Evolutionary conservation across 306 rosid species (phyloP).

Genomic region (Trifolium repens): DNA sequence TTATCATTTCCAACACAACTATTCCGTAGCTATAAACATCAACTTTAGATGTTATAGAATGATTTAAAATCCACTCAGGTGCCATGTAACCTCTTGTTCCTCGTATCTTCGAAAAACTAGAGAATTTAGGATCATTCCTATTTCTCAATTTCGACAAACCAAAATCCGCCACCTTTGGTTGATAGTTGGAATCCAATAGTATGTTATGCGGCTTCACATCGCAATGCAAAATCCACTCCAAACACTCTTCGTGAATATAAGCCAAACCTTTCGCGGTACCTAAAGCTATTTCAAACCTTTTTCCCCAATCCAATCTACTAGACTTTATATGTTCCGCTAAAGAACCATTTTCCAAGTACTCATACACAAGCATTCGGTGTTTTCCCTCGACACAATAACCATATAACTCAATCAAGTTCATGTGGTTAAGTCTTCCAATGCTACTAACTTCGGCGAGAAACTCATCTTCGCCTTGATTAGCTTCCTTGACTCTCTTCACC

Average conservation of each 20-base stretch:
- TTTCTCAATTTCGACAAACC: conserved; percentile 58
- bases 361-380: conserved; percentile 64
- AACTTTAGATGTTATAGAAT: conserved; percentile 65
- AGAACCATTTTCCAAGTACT: conserved; percentile 60
- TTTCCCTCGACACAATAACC: conserved; percentile 66
- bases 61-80: conserved; percentile 67
- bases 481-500: conserved; percentile 51
- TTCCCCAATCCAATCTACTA: conserved; percentile 50
- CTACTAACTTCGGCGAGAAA: conserved; percentile 65
- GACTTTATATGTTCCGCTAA: conserved; percentile 45
- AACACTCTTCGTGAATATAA: conserved; percentile 74
- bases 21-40: conserved; percentile 74
- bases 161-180: conserved; percentile 67
- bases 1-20: conserved; percentile 67
- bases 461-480: conserved; percentile 61
- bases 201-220: conserved; percentile 69
- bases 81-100: conserved; percentile 81
- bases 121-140: conserved; percentile 42
- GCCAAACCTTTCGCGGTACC: conserved; percentile 65
- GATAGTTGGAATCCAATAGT: conserved; percentile 51
- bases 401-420: conserved; percentile 66
- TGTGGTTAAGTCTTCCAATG: conserved; percentile 66
- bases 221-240: conserved; percentile 76
- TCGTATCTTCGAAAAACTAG: conserved; percentile 52
- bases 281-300: conserved; percentile 56